Base-by-base conservation (phyloP, 176 grass and related monocot species). In the Eragrostis curvula region DNA sequence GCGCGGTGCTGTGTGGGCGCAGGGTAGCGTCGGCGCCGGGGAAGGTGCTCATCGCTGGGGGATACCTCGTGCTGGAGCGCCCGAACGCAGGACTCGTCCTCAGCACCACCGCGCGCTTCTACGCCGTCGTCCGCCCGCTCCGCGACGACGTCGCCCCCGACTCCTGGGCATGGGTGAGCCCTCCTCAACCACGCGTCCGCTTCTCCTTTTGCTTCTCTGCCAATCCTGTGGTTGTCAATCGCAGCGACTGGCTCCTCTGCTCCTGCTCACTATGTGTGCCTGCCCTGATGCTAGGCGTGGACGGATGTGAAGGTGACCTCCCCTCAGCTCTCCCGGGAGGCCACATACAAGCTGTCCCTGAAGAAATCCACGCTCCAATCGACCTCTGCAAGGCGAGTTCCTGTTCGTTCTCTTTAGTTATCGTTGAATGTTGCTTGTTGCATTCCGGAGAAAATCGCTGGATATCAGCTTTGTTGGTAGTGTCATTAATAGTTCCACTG, bases 21-120 rank as follows among this genome's bases (percentile, higher is more conserved):
- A 98, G 89, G 84, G 90, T 98, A 75, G 90, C 90, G 71, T 98
- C 96, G 81, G 90, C 92, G 71, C 93, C 93, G 47, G 93, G 96
- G 44, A 95, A 96, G 87, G 96, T 96, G 57, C 84, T 96, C 79
- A 87, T 98, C 68, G 87, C 90, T 17, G 89, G 96, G 12, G 96
- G 96, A 7, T 98, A 96, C 84, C 90, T 98, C 51, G 87, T 98
- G 62, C 86, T 98, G 75, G 91, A 98, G 75, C 90, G 90, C 75
- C 88, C 96, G 50, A 98, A 98, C 82, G 87, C 89, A 0, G 91
- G 96, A 36, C 90, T 98, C 40, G 93, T 98, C 73, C 89, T 96
- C 55, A 95, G 93, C 87, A 93, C 96, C 82, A 96, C 67, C 21
- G 91, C 96, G 20, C 91, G 91, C 50, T 99, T 96, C 87, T 99